Evolutionary conservation across 495 filamentous ascomycete genomes (phyloP), one percentile per base, ranked within the genome.

Genomic region (Jackrogersella minutella): DNA sequence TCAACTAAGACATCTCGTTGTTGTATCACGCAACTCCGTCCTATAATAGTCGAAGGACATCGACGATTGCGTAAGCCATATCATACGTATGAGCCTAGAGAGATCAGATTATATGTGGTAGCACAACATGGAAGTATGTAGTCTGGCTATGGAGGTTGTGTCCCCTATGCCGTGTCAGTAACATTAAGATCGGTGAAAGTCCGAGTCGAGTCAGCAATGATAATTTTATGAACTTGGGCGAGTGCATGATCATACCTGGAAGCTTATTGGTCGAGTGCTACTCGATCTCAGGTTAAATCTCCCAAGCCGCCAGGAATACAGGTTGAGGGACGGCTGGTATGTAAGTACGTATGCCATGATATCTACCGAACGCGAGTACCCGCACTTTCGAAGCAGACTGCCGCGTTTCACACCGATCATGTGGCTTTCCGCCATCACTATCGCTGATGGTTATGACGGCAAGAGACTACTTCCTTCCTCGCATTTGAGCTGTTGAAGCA

Each of bases 351-450:
- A 24, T 31, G 9, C 56, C 43, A 28, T 13, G 5, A 24, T 8
- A 61, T 61, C 47, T 61, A 53, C 58, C 47, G 47, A 61, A 59
- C 24, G 56, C 43, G 51, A 3, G 43, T 50, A 39, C 56, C 56
- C 56, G 56, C 11, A 9, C 33, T 21, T 19, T 22, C 19, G 21
- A 22, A 37, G 21, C 28, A 49, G 39, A 47, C 1, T 26, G 28
- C 4, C 14, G 39, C 22, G 47, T 52, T 28, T 14, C 54, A 37
- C 47, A 46, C 31, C 47, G 54, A 59, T 58, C 21, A 65, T 59
- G 54, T 58, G 36, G 37, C 28, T 4, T 41, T 44, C 62, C 46
- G 36, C 4, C n/a, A 37, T 22, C 19, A 5, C 19, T 30, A 10
- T 2, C 41, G 34, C 13, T 5, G 14, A 6, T 13, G n/a, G n/a